phyloP scores from a whole-genome alignment of 1,284 basidiomycete species.

The Marasmius fiardii region DNA sequence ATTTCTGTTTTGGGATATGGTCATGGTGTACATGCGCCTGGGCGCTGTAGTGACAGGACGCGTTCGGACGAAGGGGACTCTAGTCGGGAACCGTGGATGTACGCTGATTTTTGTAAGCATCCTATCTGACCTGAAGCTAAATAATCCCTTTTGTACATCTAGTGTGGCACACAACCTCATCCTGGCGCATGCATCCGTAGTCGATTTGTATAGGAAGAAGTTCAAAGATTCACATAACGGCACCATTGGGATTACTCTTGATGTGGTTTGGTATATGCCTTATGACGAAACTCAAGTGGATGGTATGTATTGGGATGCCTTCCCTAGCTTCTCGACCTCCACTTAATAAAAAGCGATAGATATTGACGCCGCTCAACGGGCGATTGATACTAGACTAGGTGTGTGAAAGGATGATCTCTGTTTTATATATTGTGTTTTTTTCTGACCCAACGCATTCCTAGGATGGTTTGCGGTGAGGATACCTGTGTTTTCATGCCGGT shows the following conservation, averaged over 20 bases:
- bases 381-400: slow-evolving; percentile 65
- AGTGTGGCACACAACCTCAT: slow-evolving; percentile 70
- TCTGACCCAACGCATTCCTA: slow-evolving; percentile 17
- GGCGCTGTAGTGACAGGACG: slow-evolving; percentile 57
- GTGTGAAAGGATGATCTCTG: slow-evolving; percentile 20
- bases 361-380: slow-evolving; percentile 60
- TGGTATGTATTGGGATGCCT: slow-evolving; percentile 35
- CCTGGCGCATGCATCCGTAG: slow-evolving; percentile 65
- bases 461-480: slow-evolving; percentile 56
- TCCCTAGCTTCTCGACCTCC: background rate
- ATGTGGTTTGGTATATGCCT: slow-evolving; percentile 69
- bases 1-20: slow-evolving; percentile 68
- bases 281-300: slow-evolving; percentile 58
- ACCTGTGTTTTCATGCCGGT: slow-evolving; percentile 24
- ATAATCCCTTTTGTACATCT: too few species aligned
- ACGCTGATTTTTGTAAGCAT: slow-evolving; percentile 23
- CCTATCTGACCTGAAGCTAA: slow-evolving; percentile 6
- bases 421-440: slow-evolving; percentile 10
- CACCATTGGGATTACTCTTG: slow-evolving; percentile 71
- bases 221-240: slow-evolving; percentile 59
- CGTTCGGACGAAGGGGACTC: slow-evolving; percentile 57
- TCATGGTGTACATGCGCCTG: slow-evolving; percentile 64
- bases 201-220: slow-evolving; percentile 61
- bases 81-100: slow-evolving; percentile 73
- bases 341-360: slow-evolving; percentile 31